A percentile compares a stretch with the other conserved stretches of the same genome.
Evolutionary conservation across 2,329 filamentous ascomycete genomes (phyloP).

Genomic region (Xenoacremonium recifei): DNA sequence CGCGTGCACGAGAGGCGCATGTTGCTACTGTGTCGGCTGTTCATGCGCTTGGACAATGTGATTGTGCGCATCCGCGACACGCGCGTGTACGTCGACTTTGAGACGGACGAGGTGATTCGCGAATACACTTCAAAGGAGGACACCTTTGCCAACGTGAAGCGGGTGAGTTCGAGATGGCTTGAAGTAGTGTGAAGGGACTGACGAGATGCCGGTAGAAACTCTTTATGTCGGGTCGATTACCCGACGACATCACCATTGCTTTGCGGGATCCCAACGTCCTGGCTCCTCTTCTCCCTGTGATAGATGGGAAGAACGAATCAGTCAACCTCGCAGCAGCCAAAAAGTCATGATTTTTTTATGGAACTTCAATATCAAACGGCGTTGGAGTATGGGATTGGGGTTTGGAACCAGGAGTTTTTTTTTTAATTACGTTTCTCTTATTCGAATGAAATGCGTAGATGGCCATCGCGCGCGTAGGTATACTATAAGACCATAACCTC

Average conservation of each 20-base stretch:
- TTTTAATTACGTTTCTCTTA: too few species aligned
- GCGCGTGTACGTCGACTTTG: constrained; percentile 88
- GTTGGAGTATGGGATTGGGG: neutral
- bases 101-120: constrained; percentile 71
- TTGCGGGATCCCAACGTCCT: constrained; percentile 80
- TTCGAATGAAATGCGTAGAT: too few species aligned
- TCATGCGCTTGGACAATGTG: constrained; percentile 91
- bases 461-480: too few species aligned
- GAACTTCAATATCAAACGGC: too few species aligned
- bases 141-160: constrained; percentile 71
- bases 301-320: constrained; percentile 65
- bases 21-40: constrained; percentile 80
- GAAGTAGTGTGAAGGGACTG: neutral
- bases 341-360: neutral
- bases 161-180: constrained; percentile 48
- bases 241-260: constrained; percentile 73
- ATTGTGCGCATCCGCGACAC: constrained; percentile 86
- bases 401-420: too few species aligned
- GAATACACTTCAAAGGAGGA: constrained; percentile 92
- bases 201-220: constrained; percentile 39
- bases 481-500: too few species aligned
- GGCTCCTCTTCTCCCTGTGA: constrained; percentile 64
- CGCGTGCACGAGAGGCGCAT: constrained; percentile 89
- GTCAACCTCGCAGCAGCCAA: constrained; percentile 20
- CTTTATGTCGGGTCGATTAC: constrained; percentile 47